Evolutionary conservation across 2,329 filamentous ascomycete genomes (phyloP), one percentile per base, ranked within the genome.

Genomic region (Clonostachys rosea): DNA sequence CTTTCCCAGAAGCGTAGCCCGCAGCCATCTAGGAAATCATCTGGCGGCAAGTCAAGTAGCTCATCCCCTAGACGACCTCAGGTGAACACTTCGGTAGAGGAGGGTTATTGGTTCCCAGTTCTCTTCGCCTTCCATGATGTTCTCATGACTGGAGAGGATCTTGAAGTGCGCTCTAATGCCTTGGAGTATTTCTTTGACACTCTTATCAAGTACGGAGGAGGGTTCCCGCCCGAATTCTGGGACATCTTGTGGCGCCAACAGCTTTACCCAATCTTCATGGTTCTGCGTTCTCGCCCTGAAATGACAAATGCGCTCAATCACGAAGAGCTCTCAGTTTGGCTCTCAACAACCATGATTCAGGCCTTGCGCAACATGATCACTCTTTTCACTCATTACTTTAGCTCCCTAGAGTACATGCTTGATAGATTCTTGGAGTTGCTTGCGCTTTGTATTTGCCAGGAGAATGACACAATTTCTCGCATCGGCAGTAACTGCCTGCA

Each of bases 281-380:
- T 99, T 3, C 71, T 99, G 40, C 91, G 95, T 55, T 96, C 94
- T 16, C 90, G 94, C 53, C 95, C 92, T 0, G 94, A 99, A 64
- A 95, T 97, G 87, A 86, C 86, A 24, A 96, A 96, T 60, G 91
- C 92, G 13, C 80, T 92, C 35, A 97, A 92, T 59, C 91, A 96
- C 59, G 95, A 99, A 66, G 94, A 99, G 62, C 77, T 97, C 17
- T 97, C 94, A 0, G 94, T 99, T 3, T 99, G 94, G 94, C 77
- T 99, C 20, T 97, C 94, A 1, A 99, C 94, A 0, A 99, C 94
- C 9, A 96, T 99, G 89, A 99, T 99, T 39, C 94, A 99, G 65
- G 94, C 94, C 3, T 74, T 99, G 47, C 86, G 94, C 49, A 96
- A 97, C 68, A 96, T 99, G 89, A 97, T 99, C 58, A 92, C 90